Conservation (phyloP, 345 rosid species). For the Linum trigynum region DNA sequence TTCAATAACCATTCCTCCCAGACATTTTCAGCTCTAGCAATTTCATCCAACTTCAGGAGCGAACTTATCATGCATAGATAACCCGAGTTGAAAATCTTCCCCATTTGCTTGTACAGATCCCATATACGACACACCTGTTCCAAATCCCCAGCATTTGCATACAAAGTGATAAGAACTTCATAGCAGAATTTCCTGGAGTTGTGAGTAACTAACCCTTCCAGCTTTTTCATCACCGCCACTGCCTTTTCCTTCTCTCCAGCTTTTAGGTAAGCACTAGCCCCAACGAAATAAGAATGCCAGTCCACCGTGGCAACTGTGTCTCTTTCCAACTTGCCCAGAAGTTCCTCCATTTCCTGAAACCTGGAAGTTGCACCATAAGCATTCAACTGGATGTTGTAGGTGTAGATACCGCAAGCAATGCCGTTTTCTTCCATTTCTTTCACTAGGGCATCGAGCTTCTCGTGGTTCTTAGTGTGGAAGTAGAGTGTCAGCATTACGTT, state of each 20-base stretch:
- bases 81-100: conserved; percentile 30
- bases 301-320: conserved; percentile 27
- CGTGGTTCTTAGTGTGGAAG: conserved; percentile 20
- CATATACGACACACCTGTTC: conserved; percentile 48
- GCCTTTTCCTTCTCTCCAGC: conserved; percentile 37
- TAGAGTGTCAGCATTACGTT: conserved; percentile 55
- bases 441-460: conserved; percentile 34
- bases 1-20: conserved; percentile 49
- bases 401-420: conserved; percentile 24
- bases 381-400: conserved; percentile 36
- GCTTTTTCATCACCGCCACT: conserved; percentile 32
- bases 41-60: conserved; percentile 44
- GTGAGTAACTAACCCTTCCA: conserved; percentile 24
- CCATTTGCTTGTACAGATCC: conserved; percentile 34
- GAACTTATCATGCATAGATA: conserved; percentile 42
- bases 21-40: conserved; percentile 44
- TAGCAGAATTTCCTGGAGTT: conserved; percentile 22
- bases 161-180: conserved; percentile 36
- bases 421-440: conserved; percentile 49
- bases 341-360: conserved; percentile 45
- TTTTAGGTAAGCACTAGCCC: conserved; percentile 41
- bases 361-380: conserved; percentile 39
- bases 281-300: conserved; percentile 37
- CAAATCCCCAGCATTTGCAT: conserved; percentile 35
- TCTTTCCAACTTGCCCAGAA: conserved; percentile 35